These are phyloP conservation scores for Clitocybe nebularis DNA, from an alignment of 1,284 basidiomycete genomes.

Conservation along the genomic window DNA sequence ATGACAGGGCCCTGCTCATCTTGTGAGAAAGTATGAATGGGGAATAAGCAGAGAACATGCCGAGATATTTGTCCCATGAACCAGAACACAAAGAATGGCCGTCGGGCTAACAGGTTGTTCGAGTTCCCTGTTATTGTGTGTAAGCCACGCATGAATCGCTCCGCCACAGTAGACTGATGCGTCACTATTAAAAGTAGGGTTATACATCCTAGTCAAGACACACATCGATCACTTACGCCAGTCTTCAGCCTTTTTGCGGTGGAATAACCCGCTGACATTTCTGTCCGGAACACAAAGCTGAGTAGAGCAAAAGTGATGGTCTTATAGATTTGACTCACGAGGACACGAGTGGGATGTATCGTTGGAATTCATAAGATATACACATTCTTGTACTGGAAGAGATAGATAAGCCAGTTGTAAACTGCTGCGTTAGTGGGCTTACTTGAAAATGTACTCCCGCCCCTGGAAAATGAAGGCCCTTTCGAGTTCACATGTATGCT, in stretches of 20 bases:
- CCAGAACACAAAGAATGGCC: conserved; percentile 74
- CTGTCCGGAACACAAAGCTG: conserved; percentile 25
- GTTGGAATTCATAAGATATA: conserved; percentile 65
- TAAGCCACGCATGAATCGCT: conserved; percentile 56
- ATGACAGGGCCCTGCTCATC: conserved; percentile 44
- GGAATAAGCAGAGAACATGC: conserved; percentile 30
- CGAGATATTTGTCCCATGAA: conserved; percentile 71
- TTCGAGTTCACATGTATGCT: conserved; percentile 65
- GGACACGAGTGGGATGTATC: conserved; percentile 57
- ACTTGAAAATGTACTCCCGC: conserved; percentile 76
- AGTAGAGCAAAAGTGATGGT: not conserved
- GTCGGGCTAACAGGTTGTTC: conserved; percentile 45
- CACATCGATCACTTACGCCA: conserved; percentile 69
- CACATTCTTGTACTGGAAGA: conserved; percentile 58
- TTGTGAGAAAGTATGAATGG: conserved; percentile 3
- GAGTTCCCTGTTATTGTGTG: conserved; percentile 60
- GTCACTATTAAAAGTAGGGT: conserved; percentile 52
- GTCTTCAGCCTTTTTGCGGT: conserved; percentile 63
- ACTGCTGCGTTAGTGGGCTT: conserved; percentile 24
- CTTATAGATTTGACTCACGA: conserved; percentile 39
- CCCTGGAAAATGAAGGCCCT: conserved; percentile 64
- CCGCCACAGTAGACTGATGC: conserved; percentile 60
- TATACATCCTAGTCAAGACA: no score
- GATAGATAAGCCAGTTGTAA: conserved; percentile 5
- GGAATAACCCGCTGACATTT: conserved; percentile 50